Percentiles rank a stretch among this genome's conserved stretches.
Evolutionary conservation across 306 rosid species (phyloP).

Genomic region (Citrullus colocynthis): DNA sequence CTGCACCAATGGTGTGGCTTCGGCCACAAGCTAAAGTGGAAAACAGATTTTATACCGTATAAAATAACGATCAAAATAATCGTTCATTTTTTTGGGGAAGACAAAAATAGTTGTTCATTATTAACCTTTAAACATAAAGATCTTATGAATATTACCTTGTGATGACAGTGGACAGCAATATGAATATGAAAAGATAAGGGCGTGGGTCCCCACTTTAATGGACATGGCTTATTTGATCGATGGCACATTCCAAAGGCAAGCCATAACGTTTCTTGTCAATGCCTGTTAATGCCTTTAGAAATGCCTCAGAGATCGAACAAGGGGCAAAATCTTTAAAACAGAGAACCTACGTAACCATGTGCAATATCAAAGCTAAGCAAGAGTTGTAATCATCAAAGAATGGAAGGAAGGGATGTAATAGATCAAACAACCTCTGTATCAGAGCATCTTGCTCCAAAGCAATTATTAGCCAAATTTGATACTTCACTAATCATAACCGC

Average conservation of each 20-base stretch:
- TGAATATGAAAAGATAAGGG: conserved; percentile 42
- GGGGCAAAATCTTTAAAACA: conserved; percentile 61
- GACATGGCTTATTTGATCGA: conserved; percentile 37
- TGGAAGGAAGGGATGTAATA: conserved; percentile 9
- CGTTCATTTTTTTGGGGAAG: background rate
- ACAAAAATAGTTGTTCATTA: background rate
- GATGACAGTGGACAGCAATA: conserved; percentile 63
- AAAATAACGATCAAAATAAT: background rate
- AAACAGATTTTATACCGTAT: background rate
- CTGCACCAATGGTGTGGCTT: conserved; percentile 28
- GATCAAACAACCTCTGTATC: conserved; percentile 49
- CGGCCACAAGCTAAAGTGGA: conserved; percentile 33
- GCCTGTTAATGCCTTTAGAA: conserved; percentile 51
- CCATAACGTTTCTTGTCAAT: conserved; percentile 76
- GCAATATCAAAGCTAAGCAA: conserved; percentile 9
- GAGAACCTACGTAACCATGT: conserved; percentile 41
- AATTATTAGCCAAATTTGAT: conserved; percentile 26
- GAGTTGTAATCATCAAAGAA: conserved; percentile 6
- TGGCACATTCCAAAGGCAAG: conserved; percentile 35
- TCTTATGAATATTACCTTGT: conserved; percentile 32
- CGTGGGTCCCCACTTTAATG: conserved; percentile 63
- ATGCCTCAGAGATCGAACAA: conserved; percentile 32
- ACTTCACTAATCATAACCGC: conserved; percentile 52
- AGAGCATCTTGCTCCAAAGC: conserved; percentile 31
- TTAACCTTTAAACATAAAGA: background rate